Base-by-base conservation (phyloP, 1,284 basidiomycete species). In the Cryptococcus jaspeensis region DNA sequence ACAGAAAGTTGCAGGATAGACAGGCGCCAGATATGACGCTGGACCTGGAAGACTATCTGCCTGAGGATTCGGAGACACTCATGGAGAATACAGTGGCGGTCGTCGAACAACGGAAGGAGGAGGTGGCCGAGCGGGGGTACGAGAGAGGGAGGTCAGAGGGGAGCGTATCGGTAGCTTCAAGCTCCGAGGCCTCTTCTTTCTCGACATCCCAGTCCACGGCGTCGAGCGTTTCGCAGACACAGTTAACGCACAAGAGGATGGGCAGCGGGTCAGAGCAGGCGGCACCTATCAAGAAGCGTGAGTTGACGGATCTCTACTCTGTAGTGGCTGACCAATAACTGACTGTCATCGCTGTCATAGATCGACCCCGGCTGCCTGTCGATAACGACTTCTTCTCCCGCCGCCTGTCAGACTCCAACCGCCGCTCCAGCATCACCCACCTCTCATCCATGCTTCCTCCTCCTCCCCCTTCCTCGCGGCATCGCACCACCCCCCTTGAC, bases 1-100 rank as follows among this genome's bases (percentile, higher is more conserved):
- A 9, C 28, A n/a, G 20, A 20, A 23, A 43, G 23, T 25, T 11
- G 20, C 39, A 18, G 18, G 49, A 40, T 2, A 18, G 37, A 20
- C 11, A 9, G 5, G 28, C 7, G 35, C 36, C 16, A 20, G 43
- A 55, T 32, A 23, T 22, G 37, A 55, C 53, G 9, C 23, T 53
- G 35, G 58, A 62, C 49, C 40, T 62, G 22, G 61, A 47, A 2
- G 61, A 53, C 36, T 59, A 59, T 50, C n/a, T 57, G 42, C 57
- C 56, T 20, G 53, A 50, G 22, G 56, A 55, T 11, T 55, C 38
- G 9, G 46, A 52, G 39, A 46, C 15, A 11, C 4, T 4, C 13
- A 35, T 7, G 7, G 18, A 39, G 35, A 23, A 43, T 20, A n/a
- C 36, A 8, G 28, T 37, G 32, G 28, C 28, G 28, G 28, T 9